Conservation (phyloP, 225 moss, liverwort and hornwort genomes). For the Straminergon stramineum region DNA sequence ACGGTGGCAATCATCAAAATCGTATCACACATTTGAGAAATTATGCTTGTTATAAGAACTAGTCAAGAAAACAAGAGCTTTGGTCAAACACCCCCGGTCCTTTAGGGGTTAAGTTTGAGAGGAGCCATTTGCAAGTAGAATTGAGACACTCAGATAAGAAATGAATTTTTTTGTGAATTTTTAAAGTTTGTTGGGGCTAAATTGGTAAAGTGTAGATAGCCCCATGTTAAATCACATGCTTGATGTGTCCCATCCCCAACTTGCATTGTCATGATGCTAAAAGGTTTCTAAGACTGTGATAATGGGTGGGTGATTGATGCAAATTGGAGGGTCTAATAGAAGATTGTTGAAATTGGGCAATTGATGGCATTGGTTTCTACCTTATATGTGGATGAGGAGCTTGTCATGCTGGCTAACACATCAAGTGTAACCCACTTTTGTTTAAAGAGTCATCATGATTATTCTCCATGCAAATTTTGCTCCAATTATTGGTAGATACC, state of each 20-base stretch:
- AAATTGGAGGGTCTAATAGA: background rate
- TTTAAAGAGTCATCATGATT: background rate
- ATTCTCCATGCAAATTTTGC: background rate
- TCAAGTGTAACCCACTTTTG: no score
- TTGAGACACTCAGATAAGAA: background rate
- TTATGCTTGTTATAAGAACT: no score
- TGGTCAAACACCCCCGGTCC: no score
- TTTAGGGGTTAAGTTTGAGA: background rate
- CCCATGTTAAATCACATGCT: fast-evolving
- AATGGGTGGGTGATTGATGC: no score
- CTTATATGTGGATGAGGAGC: background rate
- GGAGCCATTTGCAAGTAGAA: background rate
- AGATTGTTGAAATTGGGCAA: background rate
- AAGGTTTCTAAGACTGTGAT: background rate
- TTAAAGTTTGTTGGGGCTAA: background rate
- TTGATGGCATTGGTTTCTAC: background rate
- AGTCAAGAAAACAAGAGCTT: no score
- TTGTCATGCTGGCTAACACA: background rate
- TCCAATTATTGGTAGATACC: background rate
- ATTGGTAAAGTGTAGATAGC: no score
- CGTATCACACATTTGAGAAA: no score
- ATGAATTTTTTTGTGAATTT: background rate
- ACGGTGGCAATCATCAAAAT: no score
- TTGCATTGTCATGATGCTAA: background rate
- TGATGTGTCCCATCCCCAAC: background rate